Evolutionary conservation across 257 asterid genomes (phyloP).

Genomic region (Solanum pimpinellifolium): DNA sequence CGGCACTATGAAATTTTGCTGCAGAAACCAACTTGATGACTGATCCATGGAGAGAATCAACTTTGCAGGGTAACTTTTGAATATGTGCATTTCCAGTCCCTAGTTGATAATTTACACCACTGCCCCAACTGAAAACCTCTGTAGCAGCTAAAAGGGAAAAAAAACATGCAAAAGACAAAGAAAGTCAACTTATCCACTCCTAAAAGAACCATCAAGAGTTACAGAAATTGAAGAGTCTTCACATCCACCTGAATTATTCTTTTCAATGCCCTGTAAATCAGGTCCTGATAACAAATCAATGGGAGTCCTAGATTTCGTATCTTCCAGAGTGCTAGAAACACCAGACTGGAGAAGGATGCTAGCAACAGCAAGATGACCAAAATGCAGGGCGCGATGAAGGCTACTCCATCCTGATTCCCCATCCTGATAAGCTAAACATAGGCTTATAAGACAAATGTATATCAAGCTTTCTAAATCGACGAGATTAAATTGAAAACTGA

Average conservation of each 20-base stretch:
- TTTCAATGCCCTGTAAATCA: constrained; percentile 53
- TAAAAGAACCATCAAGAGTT: not conserved
- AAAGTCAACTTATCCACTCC: not conserved
- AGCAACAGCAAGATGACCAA: constrained; percentile 94
- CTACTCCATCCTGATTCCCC: constrained; percentile 99
- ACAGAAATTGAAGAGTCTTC: not conserved
- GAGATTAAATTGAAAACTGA: not conserved
- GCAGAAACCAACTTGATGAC: constrained; percentile 65
- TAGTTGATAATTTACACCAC: constrained; percentile 97
- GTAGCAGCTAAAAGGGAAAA: constrained; percentile 44
- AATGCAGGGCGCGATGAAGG: constrained; percentile 93
- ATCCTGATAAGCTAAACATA: constrained; percentile 40
- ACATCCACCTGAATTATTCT: constrained; percentile 37
- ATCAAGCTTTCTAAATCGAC: not conserved
- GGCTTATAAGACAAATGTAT: not conserved
- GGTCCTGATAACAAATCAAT: constrained; percentile 94
- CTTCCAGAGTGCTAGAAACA: constrained; percentile 75
- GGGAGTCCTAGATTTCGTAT: constrained; percentile 71
- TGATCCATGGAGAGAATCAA: constrained; percentile 74
- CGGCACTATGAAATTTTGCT: constrained; percentile 94
- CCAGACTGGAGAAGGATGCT: constrained; percentile 76
- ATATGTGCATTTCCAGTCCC: constrained; percentile 98
- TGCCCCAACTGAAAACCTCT: constrained; percentile 98
- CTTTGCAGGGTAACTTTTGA: constrained; percentile 94
- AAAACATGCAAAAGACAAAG: constrained; percentile 5